Base-by-base conservation (phyloP, 768 basidiomycete species). In the Punctularia strigosozonata region DNA sequence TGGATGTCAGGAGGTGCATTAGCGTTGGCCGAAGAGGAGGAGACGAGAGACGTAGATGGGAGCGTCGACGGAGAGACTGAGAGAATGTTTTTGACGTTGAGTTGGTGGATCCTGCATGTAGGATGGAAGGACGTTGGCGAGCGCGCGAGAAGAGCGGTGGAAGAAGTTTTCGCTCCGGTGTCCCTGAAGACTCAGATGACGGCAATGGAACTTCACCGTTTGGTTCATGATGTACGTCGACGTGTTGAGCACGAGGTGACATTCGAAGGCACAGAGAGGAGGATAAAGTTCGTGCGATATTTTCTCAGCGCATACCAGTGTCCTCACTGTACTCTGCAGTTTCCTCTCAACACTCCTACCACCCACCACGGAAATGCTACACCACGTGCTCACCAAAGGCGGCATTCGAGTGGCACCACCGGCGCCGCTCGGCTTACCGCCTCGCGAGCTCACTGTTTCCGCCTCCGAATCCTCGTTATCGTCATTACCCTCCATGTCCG, bases 71-170 rank as follows among this genome's bases (percentile, higher is more conserved):
- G 81, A 25, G 81, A 81, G 39, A 74, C 77, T 4, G 89, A 92
- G 56, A 65, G 74, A 43, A 75, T 78, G 51, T 97, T 77, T 52
- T 62, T 95, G 36, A 88, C 84, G 0, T 71, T 92, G 48, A 85
- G 79, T 26, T 97, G 90, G 89, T 94, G 90, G 89, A 64, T 94
- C 7, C 50, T 94, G 40, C 80, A 95, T 52, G 81, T 89, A 3
- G 90, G 92, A 0, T 94, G 91, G 90, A 84, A 80, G 47, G 80
- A 81, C 42, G 69, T 97, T 0, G 77, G 73, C 0, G 75, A 77
- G 46, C 64, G 85, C 26, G 83, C 91, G 1, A 61, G 78, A 47
- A 60, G 69, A 24, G 81, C 73, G 0, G 87, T 91, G 0, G 80
- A 87, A 49, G 80, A 80, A 42, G 86, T 85, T 0, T 86, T 95